phyloP scores from a whole-genome alignment of 371 early-diverging fungal species.

The Ordospora colligata region DNA sequence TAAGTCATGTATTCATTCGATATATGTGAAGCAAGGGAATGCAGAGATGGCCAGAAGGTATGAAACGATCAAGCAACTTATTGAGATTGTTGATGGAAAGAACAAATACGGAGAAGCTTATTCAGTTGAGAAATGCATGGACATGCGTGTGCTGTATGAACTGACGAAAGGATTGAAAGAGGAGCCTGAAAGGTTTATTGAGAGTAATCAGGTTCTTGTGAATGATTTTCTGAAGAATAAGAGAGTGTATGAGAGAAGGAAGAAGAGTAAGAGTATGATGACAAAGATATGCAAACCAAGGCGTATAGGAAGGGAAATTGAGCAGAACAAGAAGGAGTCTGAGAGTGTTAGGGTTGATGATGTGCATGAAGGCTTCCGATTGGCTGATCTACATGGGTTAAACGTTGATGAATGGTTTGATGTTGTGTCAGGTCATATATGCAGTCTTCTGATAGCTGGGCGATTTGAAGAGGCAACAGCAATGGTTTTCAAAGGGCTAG shows the following conservation, averaged over 20 bases:
- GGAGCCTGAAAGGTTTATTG: background rate
- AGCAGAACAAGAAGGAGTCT: background rate
- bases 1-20: conserved; percentile 51
- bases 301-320: background rate
- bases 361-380: background rate
- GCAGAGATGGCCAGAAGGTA: conserved; percentile 52
- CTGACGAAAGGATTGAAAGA: background rate
- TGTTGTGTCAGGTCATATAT: conserved; percentile 18
- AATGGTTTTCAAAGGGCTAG: conserved; percentile 40
- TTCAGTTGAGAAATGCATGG: conserved; percentile 32
- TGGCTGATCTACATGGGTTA: conserved; percentile 41
- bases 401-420: conserved; percentile 45
- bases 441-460: background rate
- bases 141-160: conserved; percentile 24
- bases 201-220: background rate
- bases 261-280: background rate
- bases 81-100: conserved; percentile 37
- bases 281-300: background rate
- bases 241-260: conserved; percentile 20
- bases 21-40: conserved; percentile 53
- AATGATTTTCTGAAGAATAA: conserved; percentile 47
- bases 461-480: conserved; percentile 19
- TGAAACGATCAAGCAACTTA: conserved; percentile 38
- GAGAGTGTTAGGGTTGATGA: background rate
- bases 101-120: conserved; percentile 26